These are phyloP conservation scores for Digitaria exilis DNA, from an alignment of 202 grass and related monocot species.

Conservation along the genomic window DNA sequence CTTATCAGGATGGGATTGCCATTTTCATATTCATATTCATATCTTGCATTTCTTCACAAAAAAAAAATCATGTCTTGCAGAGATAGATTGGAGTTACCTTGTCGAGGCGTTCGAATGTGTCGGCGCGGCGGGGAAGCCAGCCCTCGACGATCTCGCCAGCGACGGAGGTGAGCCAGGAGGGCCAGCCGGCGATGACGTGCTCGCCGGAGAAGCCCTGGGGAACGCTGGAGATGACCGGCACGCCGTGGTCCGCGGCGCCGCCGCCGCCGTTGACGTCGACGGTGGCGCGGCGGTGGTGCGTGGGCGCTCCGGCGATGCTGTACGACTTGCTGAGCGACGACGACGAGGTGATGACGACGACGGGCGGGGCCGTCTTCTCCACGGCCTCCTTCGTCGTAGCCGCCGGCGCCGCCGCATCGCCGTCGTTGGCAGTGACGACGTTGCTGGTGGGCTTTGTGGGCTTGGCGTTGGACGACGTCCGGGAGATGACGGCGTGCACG, in stretches of 20 bases:
- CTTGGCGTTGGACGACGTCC: constrained; percentile 22
- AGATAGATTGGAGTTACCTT: too few relatives aligned
- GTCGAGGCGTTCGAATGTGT: constrained; percentile 60
- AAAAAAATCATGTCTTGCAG: too few relatives aligned
- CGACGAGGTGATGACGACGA: constrained; percentile 37
- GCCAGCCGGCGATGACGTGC: constrained; percentile 61
- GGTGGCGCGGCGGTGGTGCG: constrained; percentile 59
- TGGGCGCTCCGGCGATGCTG: constrained; percentile 39
- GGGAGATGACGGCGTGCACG: constrained; percentile 31
- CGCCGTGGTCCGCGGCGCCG: background rate
- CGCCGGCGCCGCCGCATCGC: background rate
- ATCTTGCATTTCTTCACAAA: too few relatives aligned
- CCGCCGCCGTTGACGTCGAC: too few relatives aligned
- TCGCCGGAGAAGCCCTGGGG: constrained; percentile 58
- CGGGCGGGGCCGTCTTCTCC: constrained; percentile 24
- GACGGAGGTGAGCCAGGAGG: constrained; percentile 53
- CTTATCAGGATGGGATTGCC: too few relatives aligned
- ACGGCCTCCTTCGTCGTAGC: background rate
- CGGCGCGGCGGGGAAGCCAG: constrained; percentile 54
- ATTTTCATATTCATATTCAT: too few relatives aligned
- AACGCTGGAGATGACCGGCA: constrained; percentile 25
- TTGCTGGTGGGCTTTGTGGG: background rate
- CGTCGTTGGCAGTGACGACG: background rate
- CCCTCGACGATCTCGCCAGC: constrained; percentile 49
- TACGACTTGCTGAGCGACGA: constrained; percentile 50